Base-by-base conservation (phyloP, 1,284 basidiomycete species). In the Lentinula novae-zelandiae region DNA sequence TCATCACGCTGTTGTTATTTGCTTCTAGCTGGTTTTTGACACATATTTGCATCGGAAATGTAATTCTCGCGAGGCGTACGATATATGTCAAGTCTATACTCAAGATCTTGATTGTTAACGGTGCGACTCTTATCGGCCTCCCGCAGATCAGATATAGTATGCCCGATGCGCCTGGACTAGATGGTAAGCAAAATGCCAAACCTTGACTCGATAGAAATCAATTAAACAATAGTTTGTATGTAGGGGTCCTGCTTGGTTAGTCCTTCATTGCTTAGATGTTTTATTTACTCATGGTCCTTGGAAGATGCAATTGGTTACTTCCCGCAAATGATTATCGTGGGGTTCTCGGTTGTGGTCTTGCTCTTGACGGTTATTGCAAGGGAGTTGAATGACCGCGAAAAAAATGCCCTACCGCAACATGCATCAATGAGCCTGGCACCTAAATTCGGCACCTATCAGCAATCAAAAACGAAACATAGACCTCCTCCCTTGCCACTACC, bases 101-200 rank as follows among this genome's bases (percentile, higher is more conserved):
- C 33, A 77, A 76, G 56, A 73, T 79, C 58, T 67, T 82, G 5
- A 65, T 76, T 1, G 76, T 75, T 7, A 72, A 72, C 17, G 74
- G 78, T 48, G 75, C 74, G 8, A 76, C 80, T 34, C 66, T 83
- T 6, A 66, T 84, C 17, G 74, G 73, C 1, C 75, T 84, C 22
- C 83, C 82, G 3, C 80, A 83, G 62, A 64, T 85, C 48, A 72
- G 83, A 39, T 76, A 78, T 55, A 75, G 78, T 10, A 85, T 85
- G 83, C 82, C 83, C 20, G 82, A 85, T 68, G 82, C 79, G 12
- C 83, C 83, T 36, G 83, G 76, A 2, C 73, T 81, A 49, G 82
- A 84, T 64, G 82, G 83, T 79, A 63, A 70, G 77, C 68, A 17
- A 44, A 38, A 8, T 38, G 36, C 0, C 44, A 31, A 34, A 33